Base-by-base conservation (phyloP, 176 grass and related monocot species). In the Hordeum marinum region DNA sequence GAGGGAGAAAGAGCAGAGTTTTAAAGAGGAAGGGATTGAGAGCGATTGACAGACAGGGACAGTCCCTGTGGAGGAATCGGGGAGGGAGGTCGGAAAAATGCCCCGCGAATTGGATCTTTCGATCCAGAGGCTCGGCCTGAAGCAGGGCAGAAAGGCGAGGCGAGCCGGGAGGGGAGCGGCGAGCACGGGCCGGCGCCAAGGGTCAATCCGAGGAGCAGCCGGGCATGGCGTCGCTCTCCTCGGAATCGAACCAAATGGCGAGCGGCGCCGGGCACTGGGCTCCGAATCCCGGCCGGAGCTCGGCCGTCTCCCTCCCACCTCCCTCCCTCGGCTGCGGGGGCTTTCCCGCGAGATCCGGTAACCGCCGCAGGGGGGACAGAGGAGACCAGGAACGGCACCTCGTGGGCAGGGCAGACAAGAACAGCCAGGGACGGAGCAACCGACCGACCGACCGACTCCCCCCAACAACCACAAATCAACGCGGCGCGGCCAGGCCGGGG, bases 11-110 rank as follows among this genome's bases (percentile, higher is more conserved):
- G 65, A 82, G 63, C 37, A 35, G 67, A 87, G 83, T 83, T 90
- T 82, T 54, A 36, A 21, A 10, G n/a, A 3, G 12, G 25, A 27
- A 3, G 13, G 18, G 35, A 52, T 63, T 20, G 84, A 80, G 74
- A 87, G 84, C 84, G 89, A 90, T 90, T 86, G 84, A 58, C 25
- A 81, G 32, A 83, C 25, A 81, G 32, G 57, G 73, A 66, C 88
- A 90, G 73, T 83, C 48, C 48, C 48, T 52, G 72, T 6, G 64
- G 79, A 63, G 57, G 48, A 82, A 78, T 86, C 54, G 27, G 76
- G 36, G 17, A 52, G 15, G 35, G 36, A 58, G 18, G 40, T 37
- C 6, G 6, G 27, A n/a, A 72, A 60, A 59, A 65, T 11, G 46
- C 61, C 14, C 46, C 5, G 52, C 27, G 66, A 83, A 55, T 82